These are phyloP conservation scores for Pythium insidiosum DNA, from an alignment of 352 stramenopile genomes.

Conservation along the genomic window DNA sequence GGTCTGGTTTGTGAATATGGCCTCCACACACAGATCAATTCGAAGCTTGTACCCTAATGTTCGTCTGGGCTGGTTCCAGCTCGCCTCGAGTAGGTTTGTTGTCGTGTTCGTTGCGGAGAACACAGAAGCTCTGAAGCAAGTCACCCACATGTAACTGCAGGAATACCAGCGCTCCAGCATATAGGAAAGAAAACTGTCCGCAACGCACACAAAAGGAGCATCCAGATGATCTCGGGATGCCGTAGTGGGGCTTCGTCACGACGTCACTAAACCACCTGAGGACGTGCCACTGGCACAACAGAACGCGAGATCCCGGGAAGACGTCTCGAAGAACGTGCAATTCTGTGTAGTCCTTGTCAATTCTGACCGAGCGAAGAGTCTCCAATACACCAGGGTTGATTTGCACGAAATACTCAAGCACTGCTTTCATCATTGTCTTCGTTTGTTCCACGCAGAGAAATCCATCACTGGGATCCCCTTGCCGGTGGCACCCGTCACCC, in stretches of 20 bases:
- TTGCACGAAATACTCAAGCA: too few species aligned
- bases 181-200: slow-evolving; percentile 2
- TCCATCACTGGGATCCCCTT: too few species aligned
- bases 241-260: neutral
- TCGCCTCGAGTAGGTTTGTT: slow-evolving; percentile 5
- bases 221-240: too few species aligned
- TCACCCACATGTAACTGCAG: slow-evolving; percentile 4
- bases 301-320: neutral
- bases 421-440: too few species aligned
- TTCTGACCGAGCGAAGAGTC: slow-evolving; percentile 11
- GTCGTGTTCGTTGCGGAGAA: slow-evolving; percentile 8
- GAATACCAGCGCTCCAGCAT: slow-evolving; percentile 4
- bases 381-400: neutral
- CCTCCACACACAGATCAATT: slow-evolving; percentile 4
- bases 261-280: slow-evolving; percentile 9
- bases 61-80: slow-evolving; percentile 4
- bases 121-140: neutral
- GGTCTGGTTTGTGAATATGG: neutral
- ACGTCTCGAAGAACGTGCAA: slow-evolving; percentile 2
- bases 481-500: too few species aligned
- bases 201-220: too few species aligned
- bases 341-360: slow-evolving; percentile 22
- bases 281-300: slow-evolving; percentile 17
- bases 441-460: too few species aligned
- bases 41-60: neutral